phyloP scores from a whole-genome alignment of 345 rosid genomes.

The Syzygium jambos region DNA sequence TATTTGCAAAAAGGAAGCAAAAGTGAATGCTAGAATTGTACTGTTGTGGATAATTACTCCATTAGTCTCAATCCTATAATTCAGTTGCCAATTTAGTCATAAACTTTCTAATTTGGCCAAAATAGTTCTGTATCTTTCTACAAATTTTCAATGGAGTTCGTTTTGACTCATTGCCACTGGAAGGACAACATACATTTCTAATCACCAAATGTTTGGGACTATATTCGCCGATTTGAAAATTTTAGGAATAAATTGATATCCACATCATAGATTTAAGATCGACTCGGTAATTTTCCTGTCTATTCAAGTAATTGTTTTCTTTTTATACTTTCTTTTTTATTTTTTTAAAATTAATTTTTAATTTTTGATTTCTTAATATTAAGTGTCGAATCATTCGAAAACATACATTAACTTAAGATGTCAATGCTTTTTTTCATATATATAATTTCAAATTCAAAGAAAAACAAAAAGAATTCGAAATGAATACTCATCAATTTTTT shows the following conservation, averaged over 20 bases:
- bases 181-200: too few species aligned
- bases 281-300: fast-evolving
- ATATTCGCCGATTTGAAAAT: fast-evolving
- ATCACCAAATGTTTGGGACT: not conserved
- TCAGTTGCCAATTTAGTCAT: fast-evolving
- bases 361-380: not conserved
- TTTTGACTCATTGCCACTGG: fast-evolving
- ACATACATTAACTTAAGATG: not conserved
- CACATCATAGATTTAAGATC: not conserved
- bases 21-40: not conserved
- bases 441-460: not conserved
- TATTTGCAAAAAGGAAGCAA: not conserved
- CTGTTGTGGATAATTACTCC: not conserved
- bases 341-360: too few species aligned
- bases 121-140: fast-evolving
- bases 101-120: not conserved
- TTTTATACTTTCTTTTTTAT: not conserved
- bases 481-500: not conserved
- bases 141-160: not conserved
- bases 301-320: not conserved
- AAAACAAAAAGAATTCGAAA: not conserved
- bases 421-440: not conserved
- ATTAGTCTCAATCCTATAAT: not conserved
- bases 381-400: not conserved
- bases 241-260: fast-evolving